phyloP scores from a whole-genome alignment of 768 basidiomycete species.

The Boletus sp. region DNA sequence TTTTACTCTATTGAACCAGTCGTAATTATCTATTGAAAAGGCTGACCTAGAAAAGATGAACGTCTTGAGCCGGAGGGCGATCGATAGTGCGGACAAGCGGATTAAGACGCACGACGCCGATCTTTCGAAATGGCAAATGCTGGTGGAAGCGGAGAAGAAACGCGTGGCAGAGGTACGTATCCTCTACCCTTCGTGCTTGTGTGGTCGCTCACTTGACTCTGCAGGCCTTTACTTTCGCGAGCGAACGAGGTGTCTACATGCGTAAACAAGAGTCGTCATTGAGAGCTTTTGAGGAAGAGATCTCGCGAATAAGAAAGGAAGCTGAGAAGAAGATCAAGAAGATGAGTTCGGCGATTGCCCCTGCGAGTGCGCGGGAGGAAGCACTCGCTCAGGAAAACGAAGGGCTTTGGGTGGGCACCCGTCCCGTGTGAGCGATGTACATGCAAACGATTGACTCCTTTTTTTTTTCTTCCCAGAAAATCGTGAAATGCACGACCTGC shows the following conservation, averaged over 20 bases:
- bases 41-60: constrained; percentile 46
- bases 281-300: constrained; percentile 42
- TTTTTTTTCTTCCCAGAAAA: constrained; percentile 43
- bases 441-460: neutral
- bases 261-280: constrained; percentile 22
- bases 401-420: constrained; percentile 54
- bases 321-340: constrained; percentile 54
- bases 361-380: constrained; percentile 30
- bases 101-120: constrained; percentile 33
- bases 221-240: constrained; percentile 31
- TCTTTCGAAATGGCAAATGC: constrained; percentile 32
- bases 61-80: constrained; percentile 29
- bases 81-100: constrained; percentile 28
- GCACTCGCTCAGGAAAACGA: constrained; percentile 50
- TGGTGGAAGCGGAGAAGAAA: constrained; percentile 40
- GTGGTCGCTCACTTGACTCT: neutral
- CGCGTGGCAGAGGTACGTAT: constrained; percentile 40
- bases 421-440: neutral
- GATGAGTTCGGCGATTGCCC: constrained; percentile 30
- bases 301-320: constrained; percentile 48
- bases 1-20: neutral
- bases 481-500: constrained; percentile 91
- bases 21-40: constrained; percentile 23
- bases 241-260: constrained; percentile 31
- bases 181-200: neutral